Conservation (phyloP, 176 grass and related monocot species). For the Zizania latifolia region DNA sequence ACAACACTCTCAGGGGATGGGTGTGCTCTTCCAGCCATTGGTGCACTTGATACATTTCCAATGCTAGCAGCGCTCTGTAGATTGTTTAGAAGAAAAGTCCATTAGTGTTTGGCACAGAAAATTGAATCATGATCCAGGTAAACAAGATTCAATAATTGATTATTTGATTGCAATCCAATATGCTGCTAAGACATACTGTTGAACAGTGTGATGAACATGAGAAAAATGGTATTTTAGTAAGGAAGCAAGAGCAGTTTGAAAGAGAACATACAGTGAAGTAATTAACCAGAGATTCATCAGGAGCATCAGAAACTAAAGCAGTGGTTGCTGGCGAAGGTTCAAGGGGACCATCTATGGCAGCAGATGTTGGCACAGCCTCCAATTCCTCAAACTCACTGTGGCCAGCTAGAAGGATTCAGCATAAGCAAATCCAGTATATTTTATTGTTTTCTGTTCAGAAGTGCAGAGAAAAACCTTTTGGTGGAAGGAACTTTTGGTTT, state of each 20-base stretch:
- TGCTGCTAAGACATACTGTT: no score
- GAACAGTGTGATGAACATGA: no score
- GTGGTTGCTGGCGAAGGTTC: conserved; percentile 42
- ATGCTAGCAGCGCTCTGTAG: conserved; percentile 47
- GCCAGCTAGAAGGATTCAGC: neutral
- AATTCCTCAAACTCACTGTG: conserved; percentile 81
- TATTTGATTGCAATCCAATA: neutral
- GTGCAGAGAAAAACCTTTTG: conserved; percentile 53
- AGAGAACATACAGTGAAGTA: conserved; percentile 56
- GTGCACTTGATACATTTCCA: conserved; percentile 36
- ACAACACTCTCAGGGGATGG: conserved; percentile 20
- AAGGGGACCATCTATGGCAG: conserved; percentile 70
- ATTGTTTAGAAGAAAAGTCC: conserved; percentile 17
- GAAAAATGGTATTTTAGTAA: neutral
- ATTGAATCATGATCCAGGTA: neutral
- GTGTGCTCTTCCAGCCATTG: conserved; percentile 35
- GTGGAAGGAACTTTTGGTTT: conserved; percentile 64
- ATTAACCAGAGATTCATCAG: conserved; percentile 53
- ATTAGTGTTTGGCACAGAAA: neutral
- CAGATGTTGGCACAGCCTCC: conserved; percentile 69
- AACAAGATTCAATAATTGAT: conserved; percentile 4
- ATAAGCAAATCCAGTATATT: neutral
- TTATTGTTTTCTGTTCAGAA: neutral
- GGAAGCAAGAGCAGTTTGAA: neutral
- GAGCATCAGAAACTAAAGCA: conserved; percentile 35